Evolutionary conservation across 495 filamentous ascomycete species (phyloP).

Genomic region (Penicillium subrubescens): DNA sequence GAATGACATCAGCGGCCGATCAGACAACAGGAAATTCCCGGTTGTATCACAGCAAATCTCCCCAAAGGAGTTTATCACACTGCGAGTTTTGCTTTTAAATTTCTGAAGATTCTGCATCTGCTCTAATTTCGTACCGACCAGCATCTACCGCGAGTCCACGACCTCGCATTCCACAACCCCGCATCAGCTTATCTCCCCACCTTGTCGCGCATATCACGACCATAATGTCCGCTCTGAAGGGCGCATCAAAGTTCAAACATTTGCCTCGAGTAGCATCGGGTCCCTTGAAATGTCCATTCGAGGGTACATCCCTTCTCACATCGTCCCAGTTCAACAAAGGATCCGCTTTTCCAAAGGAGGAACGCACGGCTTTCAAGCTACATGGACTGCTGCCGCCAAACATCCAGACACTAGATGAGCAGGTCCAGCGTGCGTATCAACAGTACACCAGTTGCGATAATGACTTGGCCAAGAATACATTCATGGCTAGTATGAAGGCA

Average conservation of each 20-base stretch:
- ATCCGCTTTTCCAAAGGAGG: constrained; percentile 69
- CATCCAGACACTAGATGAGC: constrained; percentile 79
- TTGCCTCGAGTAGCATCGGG: constrained; percentile 66
- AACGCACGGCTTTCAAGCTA: constrained; percentile 69
- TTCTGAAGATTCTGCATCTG: background rate
- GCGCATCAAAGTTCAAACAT: constrained; percentile 51
- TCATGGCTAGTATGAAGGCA: constrained; percentile 76
- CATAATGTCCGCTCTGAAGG: constrained; percentile 1
- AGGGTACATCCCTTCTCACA: constrained; percentile 65
- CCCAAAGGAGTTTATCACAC: background rate
- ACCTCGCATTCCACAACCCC: background rate
- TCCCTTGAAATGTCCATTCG: constrained; percentile 54
- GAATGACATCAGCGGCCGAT: background rate
- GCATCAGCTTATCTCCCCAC: background rate
- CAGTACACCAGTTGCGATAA: constrained; percentile 66
- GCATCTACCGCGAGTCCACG: background rate
- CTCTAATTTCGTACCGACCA: background rate
- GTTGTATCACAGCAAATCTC: background rate
- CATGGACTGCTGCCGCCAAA: constrained; percentile 71
- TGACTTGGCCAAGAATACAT: constrained; percentile 78
- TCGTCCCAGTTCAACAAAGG: constrained; percentile 83
- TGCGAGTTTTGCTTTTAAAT: background rate
- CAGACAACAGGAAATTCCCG: background rate
- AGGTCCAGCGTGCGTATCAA: constrained; percentile 75
- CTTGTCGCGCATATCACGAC: background rate